Base-by-base conservation (phyloP, 441 rosid genomes). In the Pelargonium myrrhifolium region DNA sequence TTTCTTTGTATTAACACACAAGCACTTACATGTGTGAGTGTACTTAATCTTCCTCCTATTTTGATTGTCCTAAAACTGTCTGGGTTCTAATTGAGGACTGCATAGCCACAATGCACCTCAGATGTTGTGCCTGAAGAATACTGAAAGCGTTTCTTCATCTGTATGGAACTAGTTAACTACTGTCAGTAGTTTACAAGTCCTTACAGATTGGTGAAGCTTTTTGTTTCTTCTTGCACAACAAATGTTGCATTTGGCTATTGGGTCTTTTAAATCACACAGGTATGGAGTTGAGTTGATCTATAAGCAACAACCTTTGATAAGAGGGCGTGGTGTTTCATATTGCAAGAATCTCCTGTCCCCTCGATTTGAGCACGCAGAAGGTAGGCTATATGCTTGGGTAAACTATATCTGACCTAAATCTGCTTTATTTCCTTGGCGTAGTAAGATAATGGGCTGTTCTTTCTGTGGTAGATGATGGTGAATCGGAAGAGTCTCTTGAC, bases 311-410 rank as follows among this genome's bases (percentile, higher is more conserved):
- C 94, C 98, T 74, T 81, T 95, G 66, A 87, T 92, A 76, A 92
- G 89, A 86, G 99, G 92, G 61, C 95, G 96, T 10, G 99, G 99
- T 75, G 99, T 95, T 81, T 95, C 99, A 4, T 90, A 87, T 78
- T 95, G 98, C 87, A 95, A 95, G 87, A 95, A 95, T 71, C 95
- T 95, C 74, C 78, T 92, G 37, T 95, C 97, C 60, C 98, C 97
- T 73, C 85, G 99, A 74, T 95, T 92, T 84, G 98, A 95, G 67
- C 96, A 89, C 78, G 84, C 94, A 40, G 98, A 87, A 78, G 78
- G 89, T 76, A 77, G 58, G 67, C 35, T 31, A 15, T 28, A 31
- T 15, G 15, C 20, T 71, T 14, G 24, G 6, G 39, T 7, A 42
- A 40, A 71, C 17, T n/a, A 4, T 69, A 71, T 43, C 47, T 66